Conservation (phyloP, 176 grass and related monocot genomes). For the Secale cereale region DNA sequence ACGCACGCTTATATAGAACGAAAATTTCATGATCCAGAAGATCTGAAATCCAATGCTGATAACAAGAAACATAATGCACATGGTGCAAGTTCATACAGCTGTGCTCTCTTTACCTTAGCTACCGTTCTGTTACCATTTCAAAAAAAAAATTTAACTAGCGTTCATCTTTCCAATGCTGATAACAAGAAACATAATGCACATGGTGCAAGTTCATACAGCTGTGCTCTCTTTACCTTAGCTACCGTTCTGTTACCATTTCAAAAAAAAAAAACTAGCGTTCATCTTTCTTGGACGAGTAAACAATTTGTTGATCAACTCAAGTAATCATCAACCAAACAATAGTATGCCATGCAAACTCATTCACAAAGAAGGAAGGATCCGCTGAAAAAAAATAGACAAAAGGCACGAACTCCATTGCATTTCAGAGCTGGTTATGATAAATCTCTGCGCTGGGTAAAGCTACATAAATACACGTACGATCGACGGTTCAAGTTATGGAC, state of each 20-base stretch:
- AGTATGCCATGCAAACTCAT: background rate
- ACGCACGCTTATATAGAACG: background rate
- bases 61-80: background rate
- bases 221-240: background rate
- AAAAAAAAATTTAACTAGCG: too few species aligned
- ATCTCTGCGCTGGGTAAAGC: slow-evolving; percentile 5
- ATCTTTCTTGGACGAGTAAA: background rate
- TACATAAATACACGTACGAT: background rate
- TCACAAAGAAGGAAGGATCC: background rate
- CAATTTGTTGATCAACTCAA: background rate
- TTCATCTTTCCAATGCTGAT: background rate
- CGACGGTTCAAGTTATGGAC: slow-evolving; percentile 4
- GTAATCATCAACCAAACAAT: background rate
- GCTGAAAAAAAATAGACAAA: too few species aligned
- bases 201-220: background rate
- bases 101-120: background rate
- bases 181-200: background rate
- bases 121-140: too few species aligned
- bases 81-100: background rate
- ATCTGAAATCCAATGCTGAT: background rate
- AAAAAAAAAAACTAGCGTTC: too few species aligned
- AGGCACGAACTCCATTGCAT: too few species aligned
- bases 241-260: too few species aligned
- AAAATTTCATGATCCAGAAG: background rate
- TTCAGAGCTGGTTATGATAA: slow-evolving; percentile 10